Evolutionary conservation across 768 basidiomycete genomes (phyloP).

Genomic region (Russula emetica): DNA sequence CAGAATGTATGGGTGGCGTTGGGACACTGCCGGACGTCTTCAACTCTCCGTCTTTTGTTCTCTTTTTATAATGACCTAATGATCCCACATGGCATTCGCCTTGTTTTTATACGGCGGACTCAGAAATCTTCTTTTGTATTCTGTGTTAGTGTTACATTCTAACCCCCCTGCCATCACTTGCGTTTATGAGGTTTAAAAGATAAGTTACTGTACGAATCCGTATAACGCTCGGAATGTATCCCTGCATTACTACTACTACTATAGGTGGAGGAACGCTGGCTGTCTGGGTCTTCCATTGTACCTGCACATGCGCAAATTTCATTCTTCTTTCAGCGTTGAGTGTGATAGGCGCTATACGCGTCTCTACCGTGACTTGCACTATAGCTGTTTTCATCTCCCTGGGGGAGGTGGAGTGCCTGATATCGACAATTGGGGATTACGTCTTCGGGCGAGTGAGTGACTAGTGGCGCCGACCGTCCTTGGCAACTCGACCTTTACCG

Average conservation of each 20-base stretch:
- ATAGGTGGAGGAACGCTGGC: constrained; percentile 1
- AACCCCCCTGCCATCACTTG: neutral
- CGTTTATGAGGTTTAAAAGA: neutral
- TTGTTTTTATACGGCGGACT: constrained; percentile 1
- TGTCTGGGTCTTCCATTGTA: neutral
- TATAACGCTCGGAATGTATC: neutral
- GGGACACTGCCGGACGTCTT: neutral
- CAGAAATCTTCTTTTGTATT: neutral
- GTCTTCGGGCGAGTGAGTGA: neutral
- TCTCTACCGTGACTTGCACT: neutral
- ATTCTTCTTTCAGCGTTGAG: neutral
- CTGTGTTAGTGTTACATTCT: neutral
- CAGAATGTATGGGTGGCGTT: neutral
- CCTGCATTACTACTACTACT: constrained; percentile 9
- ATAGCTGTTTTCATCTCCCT: neutral
- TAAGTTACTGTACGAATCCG: constrained; percentile 9
- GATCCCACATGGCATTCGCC: neutral
- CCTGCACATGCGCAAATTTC: neutral
- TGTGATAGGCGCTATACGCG: neutral
- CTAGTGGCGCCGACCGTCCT: neutral
- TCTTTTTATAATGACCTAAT: constrained; percentile 6
- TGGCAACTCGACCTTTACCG: neutral
- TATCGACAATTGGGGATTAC: neutral
- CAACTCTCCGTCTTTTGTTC: constrained; percentile 7
- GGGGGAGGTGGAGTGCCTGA: neutral